Evolutionary conservation across 169 alveolate genomes (phyloP).

Genomic region (Plasmodium fragile): DNA sequence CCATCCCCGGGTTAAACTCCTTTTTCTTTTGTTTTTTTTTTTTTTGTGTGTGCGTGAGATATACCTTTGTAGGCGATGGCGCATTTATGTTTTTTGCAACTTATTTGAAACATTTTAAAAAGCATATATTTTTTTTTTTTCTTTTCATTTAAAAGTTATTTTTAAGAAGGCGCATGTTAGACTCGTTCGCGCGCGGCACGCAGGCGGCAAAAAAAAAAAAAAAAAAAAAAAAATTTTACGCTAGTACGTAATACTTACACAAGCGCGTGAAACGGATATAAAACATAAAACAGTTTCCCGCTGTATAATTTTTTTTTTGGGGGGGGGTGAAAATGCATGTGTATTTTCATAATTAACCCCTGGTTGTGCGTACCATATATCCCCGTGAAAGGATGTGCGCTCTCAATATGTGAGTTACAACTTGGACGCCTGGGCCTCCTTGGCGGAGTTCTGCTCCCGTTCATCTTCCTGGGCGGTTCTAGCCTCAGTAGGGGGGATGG

Average conservation of each 20-base stretch:
- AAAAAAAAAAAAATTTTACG: background rate
- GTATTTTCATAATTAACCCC: background rate
- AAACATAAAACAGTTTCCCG: background rate
- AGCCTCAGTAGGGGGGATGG: background rate
- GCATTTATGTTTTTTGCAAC: background rate
- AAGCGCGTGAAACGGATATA: background rate
- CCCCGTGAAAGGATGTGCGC: too few relatives aligned
- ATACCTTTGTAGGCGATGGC: background rate
- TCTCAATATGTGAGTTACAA: background rate
- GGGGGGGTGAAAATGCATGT: background rate
- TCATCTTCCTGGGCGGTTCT: background rate
- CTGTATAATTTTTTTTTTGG: background rate
- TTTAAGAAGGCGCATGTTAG: background rate
- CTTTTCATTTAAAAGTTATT: background rate
- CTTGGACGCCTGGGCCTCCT: constrained; percentile 3
- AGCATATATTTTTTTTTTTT: background rate
- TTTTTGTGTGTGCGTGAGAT: background rate
- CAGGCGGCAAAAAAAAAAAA: background rate
- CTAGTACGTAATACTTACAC: background rate
- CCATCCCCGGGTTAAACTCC: background rate
- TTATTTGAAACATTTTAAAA: background rate
- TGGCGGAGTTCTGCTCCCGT: background rate
- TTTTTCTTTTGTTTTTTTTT: too few relatives aligned
- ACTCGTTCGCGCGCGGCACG: background rate
- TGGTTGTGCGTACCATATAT: too few relatives aligned